Evolutionary conservation across 768 basidiomycete species (phyloP).

Genomic region (Trametes punicea): DNA sequence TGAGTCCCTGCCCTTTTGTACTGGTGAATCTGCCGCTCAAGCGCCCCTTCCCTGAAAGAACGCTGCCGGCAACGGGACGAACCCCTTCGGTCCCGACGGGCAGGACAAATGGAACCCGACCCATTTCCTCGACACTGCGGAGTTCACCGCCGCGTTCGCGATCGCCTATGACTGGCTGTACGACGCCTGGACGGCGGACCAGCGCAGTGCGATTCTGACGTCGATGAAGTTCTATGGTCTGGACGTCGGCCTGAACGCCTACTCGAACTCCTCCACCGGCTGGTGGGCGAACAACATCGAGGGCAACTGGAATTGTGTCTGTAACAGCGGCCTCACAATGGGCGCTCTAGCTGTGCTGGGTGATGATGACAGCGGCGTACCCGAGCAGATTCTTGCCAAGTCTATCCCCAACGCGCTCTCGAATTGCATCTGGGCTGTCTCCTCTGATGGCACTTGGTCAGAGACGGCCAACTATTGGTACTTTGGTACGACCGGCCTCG

Average conservation of each 20-base stretch:
- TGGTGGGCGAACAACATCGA: constrained; percentile 76
- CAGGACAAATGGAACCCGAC: constrained; percentile 75
- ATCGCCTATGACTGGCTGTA: constrained; percentile 97
- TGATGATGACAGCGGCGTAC: constrained; percentile 72
- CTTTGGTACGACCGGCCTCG: constrained; percentile 87
- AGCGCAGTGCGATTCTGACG: constrained; percentile 61
- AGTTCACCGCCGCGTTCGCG: constrained; percentile 83
- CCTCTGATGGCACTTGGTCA: constrained; percentile 84
- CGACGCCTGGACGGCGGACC: constrained; percentile 71
- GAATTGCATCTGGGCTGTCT: constrained; percentile 69
- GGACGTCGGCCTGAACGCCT: constrained; percentile 43
- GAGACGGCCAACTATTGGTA: constrained; percentile 96
- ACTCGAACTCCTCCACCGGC: constrained; percentile 33
- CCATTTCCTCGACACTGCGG: constrained; percentile 91
- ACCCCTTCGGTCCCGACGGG: constrained; percentile 55
- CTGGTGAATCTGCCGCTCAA: constrained; percentile 1
- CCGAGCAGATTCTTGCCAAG: constrained; percentile 58
- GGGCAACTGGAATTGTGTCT: constrained; percentile 99
- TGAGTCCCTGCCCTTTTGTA: constrained; percentile 34
- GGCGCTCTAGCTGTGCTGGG: constrained; percentile 87
- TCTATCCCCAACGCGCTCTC: constrained; percentile 74
- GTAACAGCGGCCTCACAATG: constrained; percentile 86
- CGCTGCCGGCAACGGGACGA: constrained; percentile 67
- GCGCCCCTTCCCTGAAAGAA: constrained; percentile 43
- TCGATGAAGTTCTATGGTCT: constrained; percentile 81